Evolutionary conservation across 1,284 basidiomycete species (phyloP).

Genomic region (Stereum hirsutum): DNA sequence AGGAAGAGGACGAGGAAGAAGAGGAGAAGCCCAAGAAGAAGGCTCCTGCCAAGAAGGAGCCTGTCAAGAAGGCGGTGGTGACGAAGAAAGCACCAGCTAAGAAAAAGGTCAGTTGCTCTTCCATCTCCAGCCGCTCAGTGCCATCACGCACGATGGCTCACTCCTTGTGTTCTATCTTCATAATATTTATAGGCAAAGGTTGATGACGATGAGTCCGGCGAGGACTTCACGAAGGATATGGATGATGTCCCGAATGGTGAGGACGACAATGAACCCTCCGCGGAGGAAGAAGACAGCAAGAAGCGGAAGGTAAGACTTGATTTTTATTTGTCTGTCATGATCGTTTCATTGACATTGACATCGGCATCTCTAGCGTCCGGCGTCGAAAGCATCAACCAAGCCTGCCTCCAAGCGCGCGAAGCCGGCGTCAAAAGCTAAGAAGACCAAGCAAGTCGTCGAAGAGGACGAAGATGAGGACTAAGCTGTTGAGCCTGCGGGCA

Average conservation of each 20-base stretch:
- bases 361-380: conserved; percentile 11
- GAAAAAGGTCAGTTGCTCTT: conserved; percentile 17
- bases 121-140: too few species aligned
- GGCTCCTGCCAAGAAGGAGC: conserved; percentile 20
- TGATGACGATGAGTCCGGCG: conserved; percentile 21
- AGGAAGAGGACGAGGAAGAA: conserved; percentile 31
- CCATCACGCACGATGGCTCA: too few species aligned
- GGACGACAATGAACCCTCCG: conserved; percentile 20
- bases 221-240: conserved; percentile 26
- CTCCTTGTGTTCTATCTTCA: not conserved
- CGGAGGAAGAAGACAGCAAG: conserved; percentile 20
- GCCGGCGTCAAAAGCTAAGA: conserved; percentile 13
- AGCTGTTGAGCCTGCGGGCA: too few species aligned
- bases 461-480: conserved; percentile 22
- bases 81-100: conserved; percentile 17
- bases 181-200: not conserved
- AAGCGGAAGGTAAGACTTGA: conserved; percentile 25
- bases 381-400: conserved; percentile 9
- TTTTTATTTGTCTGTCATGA: not conserved
- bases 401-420: too few species aligned
- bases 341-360: not conserved
- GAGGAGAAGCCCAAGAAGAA: conserved; percentile 18
- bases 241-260: conserved; percentile 23
- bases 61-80: conserved; percentile 21
- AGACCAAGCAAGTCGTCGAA: conserved; percentile 9